A percentile compares a stretch with the other conserved stretches of the same genome.
These are phyloP conservation scores for Lecanosticta acicola DNA, from an alignment of 2,329 filamentous ascomycete genomes.

Conservation along the genomic window DNA sequence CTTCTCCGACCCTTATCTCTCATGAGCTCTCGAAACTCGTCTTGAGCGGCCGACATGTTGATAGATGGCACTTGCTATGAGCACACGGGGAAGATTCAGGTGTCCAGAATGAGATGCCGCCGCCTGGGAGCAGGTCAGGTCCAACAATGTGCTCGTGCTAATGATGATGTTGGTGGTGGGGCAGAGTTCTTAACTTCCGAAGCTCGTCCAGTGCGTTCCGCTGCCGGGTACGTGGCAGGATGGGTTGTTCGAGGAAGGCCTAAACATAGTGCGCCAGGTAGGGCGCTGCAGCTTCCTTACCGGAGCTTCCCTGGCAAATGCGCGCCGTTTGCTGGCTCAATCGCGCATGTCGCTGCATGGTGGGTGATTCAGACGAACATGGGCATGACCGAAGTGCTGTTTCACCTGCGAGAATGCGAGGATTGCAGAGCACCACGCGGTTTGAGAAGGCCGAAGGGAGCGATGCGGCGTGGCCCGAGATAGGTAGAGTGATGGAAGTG, in stretches of 20 bases:
- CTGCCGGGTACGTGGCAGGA: constrained; percentile 2
- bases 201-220: constrained; percentile 10
- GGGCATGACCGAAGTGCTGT: neutral
- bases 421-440: no score
- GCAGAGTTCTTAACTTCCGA: neutral
- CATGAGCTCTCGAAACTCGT: constrained; percentile 50
- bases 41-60: constrained; percentile 44
- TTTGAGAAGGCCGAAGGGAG: neutral
- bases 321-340: neutral
- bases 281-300: neutral
- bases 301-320: neutral
- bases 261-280: neutral
- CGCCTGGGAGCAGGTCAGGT: no score
- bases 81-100: no score
- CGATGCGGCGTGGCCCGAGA: neutral
- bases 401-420: neutral
- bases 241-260: neutral
- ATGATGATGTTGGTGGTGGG: no score
- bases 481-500: neutral
- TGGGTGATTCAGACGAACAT: neutral
- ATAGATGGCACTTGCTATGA: neutral
- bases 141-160: no score
- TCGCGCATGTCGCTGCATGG: neutral
- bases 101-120: no score
- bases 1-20: constrained; percentile 41